phyloP scores from a whole-genome alignment of 257 asterid species.

The Jasminum sambac region DNA sequence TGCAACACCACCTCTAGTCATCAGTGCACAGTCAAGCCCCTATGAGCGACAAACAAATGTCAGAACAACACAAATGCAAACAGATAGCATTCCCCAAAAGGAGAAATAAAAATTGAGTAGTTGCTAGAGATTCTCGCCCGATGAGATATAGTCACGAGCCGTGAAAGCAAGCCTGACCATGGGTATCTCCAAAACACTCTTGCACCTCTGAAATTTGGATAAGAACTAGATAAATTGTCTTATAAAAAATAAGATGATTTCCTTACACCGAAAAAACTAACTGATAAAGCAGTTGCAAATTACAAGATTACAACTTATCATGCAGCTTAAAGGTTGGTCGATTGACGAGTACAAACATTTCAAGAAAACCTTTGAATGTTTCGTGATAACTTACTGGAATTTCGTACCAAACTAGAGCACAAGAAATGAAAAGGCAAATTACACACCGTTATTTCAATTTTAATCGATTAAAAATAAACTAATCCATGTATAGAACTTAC shows the following conservation, averaged over 20 bases:
- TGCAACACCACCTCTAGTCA: conserved; percentile 99
- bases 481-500: no score
- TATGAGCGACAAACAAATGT: conserved; percentile 28
- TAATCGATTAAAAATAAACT: no score
- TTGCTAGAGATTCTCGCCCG: no score
- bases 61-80: neutral
- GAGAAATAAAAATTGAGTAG: neutral
- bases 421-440: no score
- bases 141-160: conserved; percentile 54
- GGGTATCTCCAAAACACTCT: conserved; percentile 95
- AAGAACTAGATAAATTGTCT: neutral
- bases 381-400: no score
- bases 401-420: no score
- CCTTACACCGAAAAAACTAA: neutral
- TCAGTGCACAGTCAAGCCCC: conserved; percentile 98
- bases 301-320: neutral
- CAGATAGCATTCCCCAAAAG: neutral
- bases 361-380: no score
- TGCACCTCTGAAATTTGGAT: conserved; percentile 71
- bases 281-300: no score
- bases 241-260: neutral
- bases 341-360: neutral
- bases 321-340: neutral
- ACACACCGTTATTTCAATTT: no score
- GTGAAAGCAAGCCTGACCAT: conserved; percentile 83